These are phyloP conservation scores for Ulota crispa DNA, from an alignment of 225 moss, liverwort and hornwort species.

Conservation along the genomic window DNA sequence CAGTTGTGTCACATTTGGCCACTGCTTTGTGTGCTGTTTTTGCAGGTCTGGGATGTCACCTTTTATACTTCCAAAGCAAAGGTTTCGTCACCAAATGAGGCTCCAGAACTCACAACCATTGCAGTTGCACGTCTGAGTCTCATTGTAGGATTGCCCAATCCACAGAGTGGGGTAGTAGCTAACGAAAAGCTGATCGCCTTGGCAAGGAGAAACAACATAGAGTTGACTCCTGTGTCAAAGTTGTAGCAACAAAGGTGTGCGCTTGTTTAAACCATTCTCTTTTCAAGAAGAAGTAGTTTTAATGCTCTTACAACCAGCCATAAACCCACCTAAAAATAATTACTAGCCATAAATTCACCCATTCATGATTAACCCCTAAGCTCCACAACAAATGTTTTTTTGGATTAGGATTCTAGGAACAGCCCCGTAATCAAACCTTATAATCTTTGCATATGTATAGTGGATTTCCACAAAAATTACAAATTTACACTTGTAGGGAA, in stretches of 20 bases:
- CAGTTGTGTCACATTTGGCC: background rate
- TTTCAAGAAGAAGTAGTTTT: background rate
- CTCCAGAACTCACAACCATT: conserved; percentile 21
- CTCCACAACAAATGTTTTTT: too few species aligned
- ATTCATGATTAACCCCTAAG: too few species aligned
- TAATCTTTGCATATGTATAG: too few species aligned
- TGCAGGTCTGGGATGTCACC: conserved; percentile 79
- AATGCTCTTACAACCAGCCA: too few species aligned
- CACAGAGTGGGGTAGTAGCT: background rate
- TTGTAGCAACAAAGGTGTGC: conserved; percentile 11
- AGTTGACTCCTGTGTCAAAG: conserved; percentile 38
- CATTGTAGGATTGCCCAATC: conserved; percentile 55
- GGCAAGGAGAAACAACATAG: conserved; percentile 31
- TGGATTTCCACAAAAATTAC: too few species aligned
- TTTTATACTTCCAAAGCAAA: conserved; percentile 43
- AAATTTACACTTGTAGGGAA: too few species aligned
- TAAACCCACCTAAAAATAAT: too few species aligned
- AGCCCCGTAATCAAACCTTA: too few species aligned
- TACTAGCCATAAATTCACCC: too few species aligned
- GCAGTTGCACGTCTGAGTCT: conserved; percentile 73
- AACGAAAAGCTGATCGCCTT: conserved; percentile 40
- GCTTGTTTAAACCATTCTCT: background rate
- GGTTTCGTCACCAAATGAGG: conserved; percentile 14
- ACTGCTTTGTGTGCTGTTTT: background rate
- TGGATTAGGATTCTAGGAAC: too few species aligned